Evolutionary conservation across 2,329 filamentous ascomycete genomes (phyloP), one percentile per base, ranked within the genome.

Genomic region (Lachnum nothofagi): DNA sequence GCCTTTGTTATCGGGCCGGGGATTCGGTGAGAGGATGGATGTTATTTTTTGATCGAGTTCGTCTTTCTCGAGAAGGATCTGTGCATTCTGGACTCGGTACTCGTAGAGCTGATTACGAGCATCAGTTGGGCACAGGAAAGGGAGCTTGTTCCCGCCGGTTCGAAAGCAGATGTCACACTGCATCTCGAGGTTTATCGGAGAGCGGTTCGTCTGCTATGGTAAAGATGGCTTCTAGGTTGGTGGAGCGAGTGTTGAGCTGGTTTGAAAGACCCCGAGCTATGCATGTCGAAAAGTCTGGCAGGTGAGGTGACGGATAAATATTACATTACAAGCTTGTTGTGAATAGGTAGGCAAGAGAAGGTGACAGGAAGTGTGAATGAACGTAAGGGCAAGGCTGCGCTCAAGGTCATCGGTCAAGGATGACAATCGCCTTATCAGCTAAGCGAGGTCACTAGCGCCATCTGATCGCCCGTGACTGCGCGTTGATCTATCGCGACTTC

Each of bases 91-190:
- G 51, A 88, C 65, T 40, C 85, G 82, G 20, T 73, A 68, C 29
- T 80, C 77, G 65, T 89, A 89, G 24, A 88, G 72, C 44, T 71
- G 70, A 60, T 85, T 88, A 44, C 85, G 78, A 40, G 82, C 83
- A 69, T 88, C 86, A 41, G 84, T 78, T 22, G 78, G 72, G 65
- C 86, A 90, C 59, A 86, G 72, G 60, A 87, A 85, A 10, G 80
- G 80, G 46, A 82, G 61, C 72, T 76, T 77, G 73, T 67, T 79
- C 72, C 61, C 70, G 65, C 61, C 78, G 72, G 66, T 72, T 70
- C 70, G 68, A 55, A 65, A 68, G 66, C 85, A 89, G 65, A 86
- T 78, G 65, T 82, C 76, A 71, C 85, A 89, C 63, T 79, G 79
- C 82, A 88, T 86, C 51, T 56, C 63, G 51, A 42, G 44, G 17